Evolutionary conservation across 2,329 filamentous ascomycete genomes (phyloP), one percentile per base, ranked within the genome.

Genomic region (Geosmithia flava): DNA sequence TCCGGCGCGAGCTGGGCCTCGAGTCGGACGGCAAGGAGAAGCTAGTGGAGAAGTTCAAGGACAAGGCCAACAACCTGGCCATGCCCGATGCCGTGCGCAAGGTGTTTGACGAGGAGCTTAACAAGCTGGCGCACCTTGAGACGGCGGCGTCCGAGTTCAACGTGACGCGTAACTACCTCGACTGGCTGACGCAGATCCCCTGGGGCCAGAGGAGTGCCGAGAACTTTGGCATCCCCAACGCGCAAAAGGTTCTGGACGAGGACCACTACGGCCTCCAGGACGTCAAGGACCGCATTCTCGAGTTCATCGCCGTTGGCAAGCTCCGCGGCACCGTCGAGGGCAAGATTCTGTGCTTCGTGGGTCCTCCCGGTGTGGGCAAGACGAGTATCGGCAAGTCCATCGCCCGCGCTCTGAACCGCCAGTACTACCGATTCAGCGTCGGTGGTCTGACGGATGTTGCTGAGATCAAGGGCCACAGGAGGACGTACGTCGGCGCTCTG

Each of bases 311-410:
- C 0, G 93, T 98, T 5, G 93, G 93, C 37, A 98, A 98, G 69
- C 80, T 98, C 27, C 84, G 93, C 45, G 93, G 94, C 41, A 96
- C 91, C 0, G 93, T 98, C 1, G 93, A 98, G 66, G 93, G 93
- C 62, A 98, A 98, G 70, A 98, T 98, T 48, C 72, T 98, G 40
- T 98, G 93, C 68, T 91, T 98, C 61, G 94, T 98, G 48, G 93
- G 93, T 1, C 93, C 93, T 47, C 93, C 93, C 17, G 93, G 93
- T 71, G 93, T 98, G 23, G 93, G 93, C 58, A 98, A 98, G 74
- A 98, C 93, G 2, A 96, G 90, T 65, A 98, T 98, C 55, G 93
- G 93, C 62, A 98, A 98, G 66, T 97, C 90, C 0, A 96, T 98
- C 58, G 93, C 93, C 16, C 80, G 91, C 48, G 94, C 93, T 27